Percentiles rank a stretch among this genome's conserved stretches.
These are phyloP conservation scores for Metschnikowia noctiluminum DNA, from an alignment of 805 yeast genomes.

Conservation along the genomic window DNA sequence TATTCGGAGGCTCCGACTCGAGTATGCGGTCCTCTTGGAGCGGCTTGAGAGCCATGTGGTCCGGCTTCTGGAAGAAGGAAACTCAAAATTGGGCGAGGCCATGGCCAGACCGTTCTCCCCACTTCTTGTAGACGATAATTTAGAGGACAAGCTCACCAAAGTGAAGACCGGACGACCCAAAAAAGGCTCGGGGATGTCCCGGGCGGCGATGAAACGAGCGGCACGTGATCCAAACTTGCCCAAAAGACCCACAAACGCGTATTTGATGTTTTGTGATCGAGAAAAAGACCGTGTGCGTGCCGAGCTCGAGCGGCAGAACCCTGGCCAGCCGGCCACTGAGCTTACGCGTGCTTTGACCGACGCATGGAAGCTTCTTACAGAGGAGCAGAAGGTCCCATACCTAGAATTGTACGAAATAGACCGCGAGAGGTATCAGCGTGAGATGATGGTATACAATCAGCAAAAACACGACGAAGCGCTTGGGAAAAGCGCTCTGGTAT, in stretches of 20 bases:
- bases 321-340: slow-evolving; percentile 50
- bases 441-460: slow-evolving; percentile 54
- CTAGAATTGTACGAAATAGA: slow-evolving; percentile 76
- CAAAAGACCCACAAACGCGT: slow-evolving; percentile 87
- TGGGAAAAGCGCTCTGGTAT: neutral
- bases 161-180: slow-evolving; percentile 8
- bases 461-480: slow-evolving; percentile 6
- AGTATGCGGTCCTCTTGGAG: slow-evolving; percentile 77
- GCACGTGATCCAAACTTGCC: slow-evolving; percentile 82
- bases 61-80: slow-evolving; percentile 25
- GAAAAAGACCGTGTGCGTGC: slow-evolving; percentile 72
- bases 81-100: slow-evolving; percentile 24
- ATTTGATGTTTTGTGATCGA: slow-evolving; percentile 79
- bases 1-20: slow-evolving; percentile 75
- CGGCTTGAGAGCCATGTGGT: slow-evolving; percentile 56
- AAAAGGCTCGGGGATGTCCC: slow-evolving; percentile 15
- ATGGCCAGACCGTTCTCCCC: slow-evolving; percentile 43
- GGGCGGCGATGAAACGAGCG: slow-evolving; percentile 27
- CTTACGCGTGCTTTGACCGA: slow-evolving; percentile 77
- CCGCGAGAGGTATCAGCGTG: slow-evolving; percentile 67
- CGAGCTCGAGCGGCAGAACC: slow-evolving; percentile 49
- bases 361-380: slow-evolving; percentile 75
- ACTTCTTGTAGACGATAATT: slow-evolving; percentile 30
- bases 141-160: slow-evolving; percentile 18
- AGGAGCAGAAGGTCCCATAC: slow-evolving; percentile 68